Percentiles rank a stretch among this genome's conserved stretches.
Evolutionary conservation across 768 basidiomycete species (phyloP).

Genomic region (Symmetrospora coprosmae): DNA sequence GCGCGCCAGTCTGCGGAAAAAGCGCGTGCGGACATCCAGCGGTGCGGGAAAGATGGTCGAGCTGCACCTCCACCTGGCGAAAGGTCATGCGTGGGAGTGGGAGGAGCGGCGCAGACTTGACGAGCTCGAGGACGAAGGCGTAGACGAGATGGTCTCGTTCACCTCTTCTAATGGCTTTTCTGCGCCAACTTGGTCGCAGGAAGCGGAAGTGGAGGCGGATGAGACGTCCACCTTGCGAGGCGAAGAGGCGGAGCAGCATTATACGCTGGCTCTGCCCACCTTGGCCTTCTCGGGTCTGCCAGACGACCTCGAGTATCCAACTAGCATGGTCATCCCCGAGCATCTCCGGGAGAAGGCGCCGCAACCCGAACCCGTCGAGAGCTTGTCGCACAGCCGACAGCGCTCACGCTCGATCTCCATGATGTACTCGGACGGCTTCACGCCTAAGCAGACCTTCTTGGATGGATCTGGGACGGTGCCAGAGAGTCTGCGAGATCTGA

Average conservation of each 20-base stretch:
- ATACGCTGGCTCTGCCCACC: neutral
- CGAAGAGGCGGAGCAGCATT: too few relatives aligned
- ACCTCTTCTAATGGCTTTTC: neutral
- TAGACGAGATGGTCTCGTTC: neutral
- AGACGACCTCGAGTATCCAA: neutral
- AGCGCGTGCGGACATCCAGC: neutral
- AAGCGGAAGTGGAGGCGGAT: too few relatives aligned
- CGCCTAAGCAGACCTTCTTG: neutral
- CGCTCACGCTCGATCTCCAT: neutral
- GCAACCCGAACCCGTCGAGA: neutral
- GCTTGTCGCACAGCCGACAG: neutral
- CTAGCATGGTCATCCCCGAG: neutral
- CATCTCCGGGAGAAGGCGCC: neutral
- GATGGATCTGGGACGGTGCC: neutral
- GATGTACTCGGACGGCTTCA: neutral
- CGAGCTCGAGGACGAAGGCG: conserved; percentile 5
- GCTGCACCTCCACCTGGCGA: conserved; percentile 8
- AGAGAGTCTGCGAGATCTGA: neutral
- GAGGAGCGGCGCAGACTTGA: conserved; percentile 3
- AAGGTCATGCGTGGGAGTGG: conserved; percentile 14
- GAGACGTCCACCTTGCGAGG: too few relatives aligned
- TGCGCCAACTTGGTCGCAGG: neutral
- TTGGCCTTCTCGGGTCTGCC: too few relatives aligned
- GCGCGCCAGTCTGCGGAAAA: neutral
- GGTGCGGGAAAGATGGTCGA: conserved; percentile 14